phyloP scores from a whole-genome alignment of 441 rosid genomes.

The Cnidoscolus chayamansa region DNA sequence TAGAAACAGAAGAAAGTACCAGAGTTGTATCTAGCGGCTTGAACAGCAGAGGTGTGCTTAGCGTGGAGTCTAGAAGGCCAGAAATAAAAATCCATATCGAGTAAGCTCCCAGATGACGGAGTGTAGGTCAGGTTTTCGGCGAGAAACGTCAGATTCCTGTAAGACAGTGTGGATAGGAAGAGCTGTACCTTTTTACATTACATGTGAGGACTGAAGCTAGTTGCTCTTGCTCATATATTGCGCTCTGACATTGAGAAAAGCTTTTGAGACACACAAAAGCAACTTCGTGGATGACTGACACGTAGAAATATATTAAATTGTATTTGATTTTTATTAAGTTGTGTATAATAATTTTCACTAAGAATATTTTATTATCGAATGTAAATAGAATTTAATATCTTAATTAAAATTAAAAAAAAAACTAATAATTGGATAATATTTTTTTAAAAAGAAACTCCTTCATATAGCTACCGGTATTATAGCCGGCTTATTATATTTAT shows the following conservation, averaged over 20 bases:
- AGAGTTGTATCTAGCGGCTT: slow-evolving; percentile 29
- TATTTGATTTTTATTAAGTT: no score
- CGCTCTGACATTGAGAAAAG: slow-evolving; percentile 15
- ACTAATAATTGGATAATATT: no score
- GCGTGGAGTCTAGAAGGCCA: slow-evolving; percentile 38
- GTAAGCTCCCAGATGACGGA: not conserved
- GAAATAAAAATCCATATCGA: slow-evolving; percentile 42
- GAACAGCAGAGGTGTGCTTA: slow-evolving; percentile 36
- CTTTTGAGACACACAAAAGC: slow-evolving; percentile 26
- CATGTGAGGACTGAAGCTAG: not conserved
- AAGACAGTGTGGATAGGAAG: not conserved
- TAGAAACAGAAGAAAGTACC: slow-evolving; percentile 23
- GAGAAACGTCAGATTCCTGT: slow-evolving; percentile 12
- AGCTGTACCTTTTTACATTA: not conserved
- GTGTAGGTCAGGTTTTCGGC: slow-evolving; percentile 6
- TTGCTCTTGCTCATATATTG: slow-evolving; percentile 1
- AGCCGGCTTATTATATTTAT: no score
- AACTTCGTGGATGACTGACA: slow-evolving; percentile 25
- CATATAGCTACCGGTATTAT: no score
- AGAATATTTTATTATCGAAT: no score
- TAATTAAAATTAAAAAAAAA: no score
- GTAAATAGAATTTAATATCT: no score
- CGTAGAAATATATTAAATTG: slow-evolving; percentile 17
- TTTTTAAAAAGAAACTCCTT: no score
- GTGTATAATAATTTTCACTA: no score